Base-by-base conservation (phyloP, 2,329 filamentous ascomycete species). In the Aplosporella prunicola region DNA sequence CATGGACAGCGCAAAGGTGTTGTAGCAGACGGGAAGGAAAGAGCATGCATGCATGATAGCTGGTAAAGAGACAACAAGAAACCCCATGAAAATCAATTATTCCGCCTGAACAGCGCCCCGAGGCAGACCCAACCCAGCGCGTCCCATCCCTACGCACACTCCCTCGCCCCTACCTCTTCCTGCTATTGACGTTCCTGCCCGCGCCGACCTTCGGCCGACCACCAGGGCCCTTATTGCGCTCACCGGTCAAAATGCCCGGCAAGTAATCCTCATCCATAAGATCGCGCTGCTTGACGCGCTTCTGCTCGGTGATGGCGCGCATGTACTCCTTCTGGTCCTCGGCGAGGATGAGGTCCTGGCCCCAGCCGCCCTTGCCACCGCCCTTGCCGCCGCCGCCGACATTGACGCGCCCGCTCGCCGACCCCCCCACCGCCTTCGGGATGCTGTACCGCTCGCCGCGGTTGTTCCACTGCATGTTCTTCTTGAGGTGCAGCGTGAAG, bases 251-350 rank as follows among this genome's bases (percentile, higher is more conserved):
- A 32, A 98, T 83, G 22, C 76, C 71, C 0, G 91, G 91, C 45
- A 96, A 62, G 57, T 88, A 93, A 61, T 98, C 89, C 55, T 93
- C 80, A 55, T 96, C 89, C 89, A 96, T 93, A 40, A 94, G 63
- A 61, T 94, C 86, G 53, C 76, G 79, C 56, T 83, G 76, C 53
- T 79, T 80, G 36, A 66, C 67, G 50, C 81, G 75, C 50, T 72
- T 74, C 55, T 82, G 74, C 48, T 78, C 72, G 3, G 71, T 72
- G 11, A 74, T 58, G 36, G 78, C 78, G 45, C 72, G 68, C 27
- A 74, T 59, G 59, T 83, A 96, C 66, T 98, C 91, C 66, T 93
- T 95, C 68, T 98, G 91, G 57, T 98, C 91, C 63, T 95, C 89
- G 0, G 87, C 78, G 8, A 98, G 65, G 37, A 98, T 84, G 46